Evolutionary conservation across 176 grass and related monocot species (phyloP), one percentile per base, ranked within the genome.

Genomic region (Carex myosuroides): DNA sequence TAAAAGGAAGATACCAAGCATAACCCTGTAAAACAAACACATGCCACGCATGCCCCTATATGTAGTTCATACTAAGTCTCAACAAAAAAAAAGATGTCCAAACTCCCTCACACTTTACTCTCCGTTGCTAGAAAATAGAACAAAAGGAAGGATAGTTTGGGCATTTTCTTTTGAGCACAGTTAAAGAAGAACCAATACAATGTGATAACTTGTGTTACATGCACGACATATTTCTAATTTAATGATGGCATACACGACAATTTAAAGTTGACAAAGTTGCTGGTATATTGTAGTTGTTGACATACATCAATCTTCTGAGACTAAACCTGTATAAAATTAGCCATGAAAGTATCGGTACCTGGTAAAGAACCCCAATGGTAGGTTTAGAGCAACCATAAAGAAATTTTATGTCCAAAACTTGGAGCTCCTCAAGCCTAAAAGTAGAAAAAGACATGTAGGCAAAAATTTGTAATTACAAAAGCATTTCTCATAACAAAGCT

Each of bases 341-440:
- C 18, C 33, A 81, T 33, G 24, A 44, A 64, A 14, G 13, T 35
- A 48, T 60, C 9, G 17, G 13, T 68, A 99, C 91, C 97, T 96
- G 90, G 79, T 99, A 99, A 37, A 98, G 88, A 35, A 95, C 96
- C 35, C 85, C 93, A 80, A 98, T 92, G 57, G 96, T 98, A 79
- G 96, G 91, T 88, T 90, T 93, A 26, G 89, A 83, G 83, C 93
- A 95, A 65, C 92, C 92, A 94, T 98, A 94, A 8, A 98, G 82
- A 89, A 98, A 98, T 56, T 94, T 98, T 80, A 98, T 94, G 79
- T 98, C 95, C 86, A 98, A 68, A 80, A 98, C 95, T 91, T 93
- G 92, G 91, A 94, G 97, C 62, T 99, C 97, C 88, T 99, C 97
- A 17, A 99, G 93, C 68, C 97, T 99, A 81, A 54, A 83, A 35